A percentile compares a stretch with the other conserved stretches of the same genome.
Evolutionary conservation across 192 early-diverging fungal genomes (phyloP).

Genomic region (Entophlyctis luteolus): DNA sequence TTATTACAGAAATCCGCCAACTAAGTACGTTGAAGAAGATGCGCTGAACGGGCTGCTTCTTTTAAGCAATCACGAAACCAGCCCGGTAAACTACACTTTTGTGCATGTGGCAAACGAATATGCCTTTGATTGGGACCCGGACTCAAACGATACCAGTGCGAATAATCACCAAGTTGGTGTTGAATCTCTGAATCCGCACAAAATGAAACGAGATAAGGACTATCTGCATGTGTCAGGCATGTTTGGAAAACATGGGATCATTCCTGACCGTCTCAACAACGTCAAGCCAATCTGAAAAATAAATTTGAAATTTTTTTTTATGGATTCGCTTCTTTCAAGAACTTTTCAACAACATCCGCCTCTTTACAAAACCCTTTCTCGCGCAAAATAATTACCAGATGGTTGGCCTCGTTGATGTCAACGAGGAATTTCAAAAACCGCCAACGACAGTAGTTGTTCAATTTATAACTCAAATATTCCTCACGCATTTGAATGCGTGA

Average conservation of each 20-base stretch:
- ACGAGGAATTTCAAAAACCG: no score
- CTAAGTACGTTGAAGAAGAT: neutral
- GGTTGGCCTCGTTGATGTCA: no score
- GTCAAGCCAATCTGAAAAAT: neutral
- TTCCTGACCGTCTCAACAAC: neutral
- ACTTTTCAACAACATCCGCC: no score
- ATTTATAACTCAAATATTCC: no score
- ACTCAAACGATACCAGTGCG: neutral
- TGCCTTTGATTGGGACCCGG: neutral
- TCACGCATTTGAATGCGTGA: no score
- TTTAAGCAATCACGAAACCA: neutral
- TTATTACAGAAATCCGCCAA: neutral
- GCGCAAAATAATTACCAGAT: no score
- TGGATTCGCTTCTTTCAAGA: no score
- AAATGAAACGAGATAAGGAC: neutral
- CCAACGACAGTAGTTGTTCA: no score
- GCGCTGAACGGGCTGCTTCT: neutral
- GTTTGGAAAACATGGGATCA: neutral
- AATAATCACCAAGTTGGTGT: neutral
- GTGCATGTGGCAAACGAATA: neutral
- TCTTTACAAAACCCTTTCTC: no score
- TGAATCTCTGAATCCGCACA: constrained; percentile 1
- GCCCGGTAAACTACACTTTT: neutral
- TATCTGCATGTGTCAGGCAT: neutral
- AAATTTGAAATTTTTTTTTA: no score